Percentiles rank a stretch among this genome's conserved stretches.
Conservation (phyloP, 108 stramenopile species). For the Phaeodactylum tricornutum region DNA sequence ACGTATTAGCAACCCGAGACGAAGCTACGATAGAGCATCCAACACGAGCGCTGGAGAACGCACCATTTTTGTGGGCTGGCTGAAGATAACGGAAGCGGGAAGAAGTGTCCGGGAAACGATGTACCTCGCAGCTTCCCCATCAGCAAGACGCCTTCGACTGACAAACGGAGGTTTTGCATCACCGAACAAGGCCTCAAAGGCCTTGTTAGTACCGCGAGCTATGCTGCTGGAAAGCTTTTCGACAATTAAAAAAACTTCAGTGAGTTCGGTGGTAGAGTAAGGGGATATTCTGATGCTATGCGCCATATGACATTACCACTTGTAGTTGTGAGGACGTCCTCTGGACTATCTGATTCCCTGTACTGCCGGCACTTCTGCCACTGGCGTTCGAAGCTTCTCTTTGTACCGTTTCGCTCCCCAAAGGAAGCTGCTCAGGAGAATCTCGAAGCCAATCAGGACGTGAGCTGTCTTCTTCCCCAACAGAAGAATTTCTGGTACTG, state of each 20-base stretch:
- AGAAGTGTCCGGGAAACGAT: constrained; percentile 42
- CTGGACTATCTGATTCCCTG: background rate
- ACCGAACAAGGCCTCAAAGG: constrained; percentile 34
- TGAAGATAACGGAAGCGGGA: constrained; percentile 63
- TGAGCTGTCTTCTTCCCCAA: too few relatives aligned
- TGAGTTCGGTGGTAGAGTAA: background rate
- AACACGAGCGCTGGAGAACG: background rate
- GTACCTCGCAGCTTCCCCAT: constrained; percentile 4
- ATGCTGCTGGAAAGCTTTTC: too few relatives aligned
- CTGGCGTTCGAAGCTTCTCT: background rate
- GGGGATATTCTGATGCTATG: background rate
- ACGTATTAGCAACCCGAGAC: background rate
- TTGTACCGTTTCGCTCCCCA: background rate
- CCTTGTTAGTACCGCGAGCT: constrained; percentile 27
- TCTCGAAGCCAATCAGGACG: too few relatives aligned
- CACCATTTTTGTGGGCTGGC: constrained; percentile 26
- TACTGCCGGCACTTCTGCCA: background rate
- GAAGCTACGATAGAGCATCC: background rate
- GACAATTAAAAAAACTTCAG: too few relatives aligned
- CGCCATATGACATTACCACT: background rate
- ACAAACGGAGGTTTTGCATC: constrained; percentile 4
- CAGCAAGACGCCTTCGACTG: constrained; percentile 1
- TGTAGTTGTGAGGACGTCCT: background rate
- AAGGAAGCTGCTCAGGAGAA: too few relatives aligned
- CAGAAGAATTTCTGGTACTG: too few relatives aligned